Percentiles rank a stretch among this genome's conserved stretches.
phyloP scores from a whole-genome alignment of 768 basidiomycete genomes.

The Mrakia frigida region DNA sequence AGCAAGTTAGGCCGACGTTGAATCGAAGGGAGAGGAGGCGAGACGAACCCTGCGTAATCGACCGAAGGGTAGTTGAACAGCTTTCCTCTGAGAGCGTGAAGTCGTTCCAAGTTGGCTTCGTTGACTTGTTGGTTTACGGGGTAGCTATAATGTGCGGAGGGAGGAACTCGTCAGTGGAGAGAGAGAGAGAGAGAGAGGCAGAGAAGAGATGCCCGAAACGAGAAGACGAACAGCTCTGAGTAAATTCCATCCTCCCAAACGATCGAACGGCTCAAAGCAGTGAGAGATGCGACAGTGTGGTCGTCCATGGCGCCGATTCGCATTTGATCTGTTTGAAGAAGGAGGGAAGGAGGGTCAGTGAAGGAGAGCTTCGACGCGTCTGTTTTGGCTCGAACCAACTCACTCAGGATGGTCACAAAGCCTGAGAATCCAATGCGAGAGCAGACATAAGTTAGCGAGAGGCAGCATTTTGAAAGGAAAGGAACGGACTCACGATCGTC shows the following conservation, averaged over 20 bases:
- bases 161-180: too few relatives aligned
- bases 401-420: constrained; percentile 3
- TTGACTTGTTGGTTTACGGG: not conserved
- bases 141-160: not conserved
- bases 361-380: not conserved
- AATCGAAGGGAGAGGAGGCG: not conserved
- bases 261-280: not conserved
- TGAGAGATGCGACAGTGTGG: not conserved
- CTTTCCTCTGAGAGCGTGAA: not conserved
- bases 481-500: not conserved
- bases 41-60: not conserved
- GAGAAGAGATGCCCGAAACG: not conserved
- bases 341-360: not conserved
- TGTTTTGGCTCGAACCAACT: not conserved
- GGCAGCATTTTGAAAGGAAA: too few relatives aligned
- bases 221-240: not conserved
- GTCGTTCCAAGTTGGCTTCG: not conserved
- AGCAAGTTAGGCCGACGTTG: not conserved
- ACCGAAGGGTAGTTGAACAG: not conserved
- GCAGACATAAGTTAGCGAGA: not conserved
- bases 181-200: not conserved
- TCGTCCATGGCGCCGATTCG: not conserved
- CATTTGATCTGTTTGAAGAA: constrained; percentile 9
- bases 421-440: not conserved
- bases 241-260: constrained; percentile 10